Evolutionary conservation across 2,329 filamentous ascomycete species (phyloP).

Genomic region (Monilinia fructigena): DNA sequence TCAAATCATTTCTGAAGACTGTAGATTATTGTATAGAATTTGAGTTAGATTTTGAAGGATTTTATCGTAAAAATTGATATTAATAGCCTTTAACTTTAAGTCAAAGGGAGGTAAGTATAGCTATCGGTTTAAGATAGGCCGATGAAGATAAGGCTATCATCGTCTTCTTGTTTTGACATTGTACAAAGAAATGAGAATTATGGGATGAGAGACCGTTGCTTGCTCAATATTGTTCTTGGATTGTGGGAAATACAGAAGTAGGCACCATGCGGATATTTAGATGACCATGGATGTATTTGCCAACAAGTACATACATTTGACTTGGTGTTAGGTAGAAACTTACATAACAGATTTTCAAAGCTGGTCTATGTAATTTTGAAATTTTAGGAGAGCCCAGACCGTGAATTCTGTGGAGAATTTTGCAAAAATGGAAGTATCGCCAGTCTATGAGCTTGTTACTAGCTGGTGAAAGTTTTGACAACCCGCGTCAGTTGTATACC

Average conservation of each 20-base stretch:
- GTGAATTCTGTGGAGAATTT: not conserved
- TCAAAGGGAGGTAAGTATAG: too few species aligned
- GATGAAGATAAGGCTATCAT: not conserved
- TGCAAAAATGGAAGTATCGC: too few species aligned
- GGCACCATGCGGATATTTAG: too few species aligned
- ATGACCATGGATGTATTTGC: not conserved
- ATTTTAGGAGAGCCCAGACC: not conserved
- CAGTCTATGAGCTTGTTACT: not conserved
- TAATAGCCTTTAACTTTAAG: too few species aligned
- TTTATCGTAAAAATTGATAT: too few species aligned
- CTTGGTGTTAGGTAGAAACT: not conserved
- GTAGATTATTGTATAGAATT: too few species aligned
- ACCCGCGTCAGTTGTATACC: not conserved
- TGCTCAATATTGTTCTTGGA: not conserved
- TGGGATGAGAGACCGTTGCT: not conserved
- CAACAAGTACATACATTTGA: not conserved
- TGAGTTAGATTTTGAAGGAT: too few species aligned
- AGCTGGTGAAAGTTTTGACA: not conserved
- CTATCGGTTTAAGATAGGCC: not conserved
- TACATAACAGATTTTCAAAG: not conserved
- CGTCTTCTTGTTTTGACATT: not conserved
- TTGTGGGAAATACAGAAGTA: too few species aligned
- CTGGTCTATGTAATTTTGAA: not conserved
- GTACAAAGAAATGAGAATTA: not conserved
- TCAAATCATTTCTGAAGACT: too few species aligned